phyloP scores from a whole-genome alignment of 768 basidiomycete species.

The Hypsizygus marmoreus region DNA sequence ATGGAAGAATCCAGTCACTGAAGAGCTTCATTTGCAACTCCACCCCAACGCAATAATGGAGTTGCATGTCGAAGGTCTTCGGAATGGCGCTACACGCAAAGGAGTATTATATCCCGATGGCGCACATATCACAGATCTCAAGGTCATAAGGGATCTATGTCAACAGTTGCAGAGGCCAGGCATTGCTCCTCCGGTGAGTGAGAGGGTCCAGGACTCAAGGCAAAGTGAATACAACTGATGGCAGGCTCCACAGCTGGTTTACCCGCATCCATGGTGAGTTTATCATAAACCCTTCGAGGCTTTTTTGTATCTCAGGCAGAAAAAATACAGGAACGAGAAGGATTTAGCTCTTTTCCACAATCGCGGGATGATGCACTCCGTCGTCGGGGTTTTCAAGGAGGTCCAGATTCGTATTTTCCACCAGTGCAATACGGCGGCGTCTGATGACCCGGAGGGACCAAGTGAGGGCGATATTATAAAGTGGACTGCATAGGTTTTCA shows the following conservation, averaged over 20 bases:
- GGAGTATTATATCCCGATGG: conserved; percentile 85
- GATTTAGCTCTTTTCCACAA: conserved; percentile 91
- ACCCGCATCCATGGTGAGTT: conserved; percentile 86
- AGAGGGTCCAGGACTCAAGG: background rate
- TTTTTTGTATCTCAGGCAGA: background rate
- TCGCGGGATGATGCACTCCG: conserved; percentile 77
- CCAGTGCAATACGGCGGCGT: conserved; percentile 84
- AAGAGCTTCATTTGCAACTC: conserved; percentile 83
- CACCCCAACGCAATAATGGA: conserved; percentile 78
- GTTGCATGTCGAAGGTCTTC: conserved; percentile 73
- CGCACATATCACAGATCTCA: conserved; percentile 70
- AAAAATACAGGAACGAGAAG: conserved; percentile 40
- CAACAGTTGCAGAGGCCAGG: conserved; percentile 90
- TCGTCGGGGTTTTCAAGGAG: conserved; percentile 73
- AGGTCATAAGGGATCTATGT: conserved; percentile 68
- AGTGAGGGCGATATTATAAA: conserved; percentile 60
- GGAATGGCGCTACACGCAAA: conserved; percentile 53
- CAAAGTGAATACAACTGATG: background rate
- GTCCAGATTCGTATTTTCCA: conserved; percentile 77
- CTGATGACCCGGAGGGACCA: conserved; percentile 70
- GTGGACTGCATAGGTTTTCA: no score
- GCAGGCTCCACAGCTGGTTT: conserved; percentile 69
- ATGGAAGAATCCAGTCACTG: conserved; percentile 93
- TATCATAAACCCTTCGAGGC: no score
- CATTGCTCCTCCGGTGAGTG: conserved; percentile 72